Conservation (phyloP, 2,329 filamentous ascomycete genomes). For the Colletotrichum limetticola region DNA sequence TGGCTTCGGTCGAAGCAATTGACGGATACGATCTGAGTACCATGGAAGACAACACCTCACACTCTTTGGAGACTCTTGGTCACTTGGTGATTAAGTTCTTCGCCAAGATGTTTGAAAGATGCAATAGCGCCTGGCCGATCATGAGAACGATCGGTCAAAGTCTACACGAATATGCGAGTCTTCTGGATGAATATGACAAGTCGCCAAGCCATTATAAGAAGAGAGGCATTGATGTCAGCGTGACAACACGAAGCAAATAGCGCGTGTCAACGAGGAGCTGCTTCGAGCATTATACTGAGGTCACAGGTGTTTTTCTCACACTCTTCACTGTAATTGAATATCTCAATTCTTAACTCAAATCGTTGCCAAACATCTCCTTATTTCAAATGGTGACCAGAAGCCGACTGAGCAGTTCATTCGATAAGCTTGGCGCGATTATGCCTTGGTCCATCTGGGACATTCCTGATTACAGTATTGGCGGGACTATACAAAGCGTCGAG, state of each 20-base stretch:
- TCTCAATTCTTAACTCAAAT: too few relatives aligned
- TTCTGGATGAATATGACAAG: conserved; percentile 27
- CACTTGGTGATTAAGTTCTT: neutral
- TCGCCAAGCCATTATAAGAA: neutral
- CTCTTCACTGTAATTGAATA: too few relatives aligned
- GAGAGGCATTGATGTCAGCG: neutral
- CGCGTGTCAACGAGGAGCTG: too few relatives aligned
- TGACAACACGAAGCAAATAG: neutral
- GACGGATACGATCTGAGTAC: neutral
- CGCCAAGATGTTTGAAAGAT: conserved; percentile 5
- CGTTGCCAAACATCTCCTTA: too few relatives aligned
- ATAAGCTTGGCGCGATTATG: neutral
- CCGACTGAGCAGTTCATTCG: too few relatives aligned
- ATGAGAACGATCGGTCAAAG: conserved; percentile 4
- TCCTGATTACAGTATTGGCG: neutral
- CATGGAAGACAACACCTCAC: neutral
- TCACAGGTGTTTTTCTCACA: too few relatives aligned
- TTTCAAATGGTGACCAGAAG: too few relatives aligned
- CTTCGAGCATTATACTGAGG: too few relatives aligned
- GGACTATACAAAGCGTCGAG: neutral
- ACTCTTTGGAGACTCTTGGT: neutral
- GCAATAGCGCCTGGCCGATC: conserved; percentile 6
- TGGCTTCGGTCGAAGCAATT: neutral
- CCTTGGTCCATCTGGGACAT: neutral
- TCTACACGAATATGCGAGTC: neutral